phyloP scores from a whole-genome alignment of 106 monocot species.

The Amphibolis antarctica region DNA sequence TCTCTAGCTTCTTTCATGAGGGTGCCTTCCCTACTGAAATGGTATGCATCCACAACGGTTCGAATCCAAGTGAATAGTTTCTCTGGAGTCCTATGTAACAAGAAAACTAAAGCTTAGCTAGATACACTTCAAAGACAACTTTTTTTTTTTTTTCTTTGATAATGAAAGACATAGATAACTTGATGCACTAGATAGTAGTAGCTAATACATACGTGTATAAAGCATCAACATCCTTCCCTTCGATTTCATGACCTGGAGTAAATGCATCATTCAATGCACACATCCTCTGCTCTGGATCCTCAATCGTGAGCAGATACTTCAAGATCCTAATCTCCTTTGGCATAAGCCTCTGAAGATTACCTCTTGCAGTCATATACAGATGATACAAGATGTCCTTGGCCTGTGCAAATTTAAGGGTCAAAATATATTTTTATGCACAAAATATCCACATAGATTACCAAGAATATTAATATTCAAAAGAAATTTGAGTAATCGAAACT shows the following conservation, averaged over 20 bases:
- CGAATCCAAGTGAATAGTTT: constrained; percentile 55
- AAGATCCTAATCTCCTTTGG: constrained; percentile 96
- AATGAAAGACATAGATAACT: background rate
- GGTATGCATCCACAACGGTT: constrained; percentile 74
- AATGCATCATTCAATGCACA: constrained; percentile 73
- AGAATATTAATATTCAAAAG: no score
- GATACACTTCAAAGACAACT: background rate
- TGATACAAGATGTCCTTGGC: constrained; percentile 81
- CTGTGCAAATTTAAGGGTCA: constrained; percentile 17
- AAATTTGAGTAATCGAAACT: no score
- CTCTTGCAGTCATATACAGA: constrained; percentile 72
- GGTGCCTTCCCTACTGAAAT: constrained; percentile 76
- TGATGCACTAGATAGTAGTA: background rate
- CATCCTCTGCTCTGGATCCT: constrained; percentile 58
- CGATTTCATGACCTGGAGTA: constrained; percentile 66
- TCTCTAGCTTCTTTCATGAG: constrained; percentile 83
- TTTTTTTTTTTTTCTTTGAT: no score
- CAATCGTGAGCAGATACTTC: constrained; percentile 64
- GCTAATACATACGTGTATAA: constrained; percentile 61
- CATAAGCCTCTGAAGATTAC: constrained; percentile 81
- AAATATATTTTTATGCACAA: background rate
- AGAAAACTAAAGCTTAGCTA: background rate
- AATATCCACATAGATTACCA: background rate
- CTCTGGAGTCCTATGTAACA: constrained; percentile 66
- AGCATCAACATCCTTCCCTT: constrained; percentile 74